Base-by-base conservation (phyloP, 208 protist species). In the Trypanosoma mega region DNA sequence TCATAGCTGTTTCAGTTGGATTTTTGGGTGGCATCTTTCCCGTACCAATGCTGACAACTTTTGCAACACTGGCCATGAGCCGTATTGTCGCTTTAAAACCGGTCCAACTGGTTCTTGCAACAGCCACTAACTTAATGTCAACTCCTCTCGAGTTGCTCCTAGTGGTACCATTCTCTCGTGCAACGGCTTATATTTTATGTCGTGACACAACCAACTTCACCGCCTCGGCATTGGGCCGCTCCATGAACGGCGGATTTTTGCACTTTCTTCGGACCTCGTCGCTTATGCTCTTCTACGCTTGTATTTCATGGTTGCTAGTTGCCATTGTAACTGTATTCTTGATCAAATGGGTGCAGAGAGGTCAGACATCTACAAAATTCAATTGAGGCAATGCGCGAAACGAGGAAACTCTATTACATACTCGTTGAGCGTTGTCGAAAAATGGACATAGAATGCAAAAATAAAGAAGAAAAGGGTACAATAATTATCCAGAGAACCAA, bases 1-100 rank as follows among this genome's bases (percentile, higher is more conserved):
- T 63, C 3, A 56, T 77, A 4, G 54, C 73, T n/a, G 27, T 72
- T 1, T 41, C 61, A 7, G 44, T 73, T 23, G 82, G 82, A 34
- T 12, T 85, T 4, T 26, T 80, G 0, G 73, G 74, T 2, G 83
- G 83, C 30, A 30, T 87, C 7, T 90, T 86, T 59, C 79, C 83
- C 0, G 43, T 90, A 2, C 83, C 83, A 1, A 36, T 85, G 12
- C 43, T 74, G 12, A 85, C 75, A 2, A 75, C 75, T 2, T 12
- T 80, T 11, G 63, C 63, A 2, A 80, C 78, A 3, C 16, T 83
- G 0, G 0, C 60, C 0, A 26, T 74, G 5, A 68, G 65, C 8
- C 36, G 39, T 3, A 57, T 44, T 7, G n/a, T n/a, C n/a, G n/a
- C n/a, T n/a, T n/a, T n/a, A n/a, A n/a, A 39, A 39, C 34, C 34